Percentiles rank a stretch among this genome's conserved stretches.
phyloP scores from a whole-genome alignment of 2,329 filamentous ascomycete genomes.

The Cryphonectria parasitica region DNA sequence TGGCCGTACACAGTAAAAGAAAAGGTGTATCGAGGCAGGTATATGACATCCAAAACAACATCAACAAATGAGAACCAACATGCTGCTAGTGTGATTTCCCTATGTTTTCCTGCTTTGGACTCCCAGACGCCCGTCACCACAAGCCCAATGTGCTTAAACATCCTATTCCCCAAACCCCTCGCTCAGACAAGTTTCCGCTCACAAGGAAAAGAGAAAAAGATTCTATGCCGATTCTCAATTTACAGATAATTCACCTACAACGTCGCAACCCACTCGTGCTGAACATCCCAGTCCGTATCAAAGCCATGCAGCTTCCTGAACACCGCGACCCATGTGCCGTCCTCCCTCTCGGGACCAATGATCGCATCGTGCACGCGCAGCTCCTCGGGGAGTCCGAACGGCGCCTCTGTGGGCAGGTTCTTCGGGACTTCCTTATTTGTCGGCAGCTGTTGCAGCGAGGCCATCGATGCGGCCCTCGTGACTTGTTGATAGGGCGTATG shows the following conservation, averaged over 20 bases:
- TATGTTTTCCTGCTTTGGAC: not conserved
- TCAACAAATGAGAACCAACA: not conserved
- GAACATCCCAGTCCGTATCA: slow-evolving; percentile 38
- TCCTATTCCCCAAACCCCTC: not conserved
- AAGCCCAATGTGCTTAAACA: not conserved
- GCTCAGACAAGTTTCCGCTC: not conserved
- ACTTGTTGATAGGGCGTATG: not conserved
- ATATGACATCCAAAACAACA: not conserved
- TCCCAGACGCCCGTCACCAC: not conserved
- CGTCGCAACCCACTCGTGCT: slow-evolving; percentile 35
- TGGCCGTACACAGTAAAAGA: not conserved
- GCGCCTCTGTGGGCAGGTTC: slow-evolving; percentile 35
- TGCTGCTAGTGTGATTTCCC: not conserved
- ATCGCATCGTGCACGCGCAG: slow-evolving; percentile 38
- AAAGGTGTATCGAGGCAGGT: not conserved
- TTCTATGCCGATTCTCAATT: not conserved
- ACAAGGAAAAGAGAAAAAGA: not conserved
- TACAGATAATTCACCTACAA: not conserved
- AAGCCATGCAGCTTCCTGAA: slow-evolving; percentile 38
- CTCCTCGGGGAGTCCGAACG: slow-evolving; percentile 40
- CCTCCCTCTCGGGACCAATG: slow-evolving; percentile 37
- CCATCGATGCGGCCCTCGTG: not conserved
- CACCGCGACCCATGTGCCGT: slow-evolving; percentile 39
- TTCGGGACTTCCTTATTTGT: not conserved
- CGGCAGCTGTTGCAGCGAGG: slow-evolving; percentile 11